Conservation (phyloP, 164 flowering plant genomes). For the Liquidambar formosana region DNA sequence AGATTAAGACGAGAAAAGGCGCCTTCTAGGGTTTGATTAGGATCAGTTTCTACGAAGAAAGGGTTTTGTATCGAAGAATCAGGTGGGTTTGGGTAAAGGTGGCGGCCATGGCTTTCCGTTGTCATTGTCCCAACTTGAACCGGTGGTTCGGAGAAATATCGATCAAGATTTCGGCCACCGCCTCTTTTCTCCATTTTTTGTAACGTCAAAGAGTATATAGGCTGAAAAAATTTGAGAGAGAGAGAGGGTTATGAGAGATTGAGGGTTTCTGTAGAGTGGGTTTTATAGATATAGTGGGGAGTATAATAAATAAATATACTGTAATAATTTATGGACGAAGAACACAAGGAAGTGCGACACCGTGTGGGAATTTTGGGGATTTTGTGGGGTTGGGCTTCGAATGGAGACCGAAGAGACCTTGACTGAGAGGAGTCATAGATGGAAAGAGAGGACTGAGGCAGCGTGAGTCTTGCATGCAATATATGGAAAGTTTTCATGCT, state of each 20-base stretch:
- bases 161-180: neutral
- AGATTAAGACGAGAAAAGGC: conserved; percentile 14
- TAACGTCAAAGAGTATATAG: neutral
- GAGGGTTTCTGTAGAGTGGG: too few species aligned
- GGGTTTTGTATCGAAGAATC: conserved; percentile 1
- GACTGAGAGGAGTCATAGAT: neutral
- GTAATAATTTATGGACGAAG: too few species aligned
- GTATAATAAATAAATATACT: too few species aligned
- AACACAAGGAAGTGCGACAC: too few species aligned
- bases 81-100: neutral
- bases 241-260: neutral
- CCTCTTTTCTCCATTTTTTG: neutral
- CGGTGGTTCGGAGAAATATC: neutral
- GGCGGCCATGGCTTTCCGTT: conserved; percentile 2
- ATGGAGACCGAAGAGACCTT: neutral
- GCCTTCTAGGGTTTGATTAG: conserved; percentile 17
- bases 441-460: neutral
- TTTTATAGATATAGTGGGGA: too few species aligned
- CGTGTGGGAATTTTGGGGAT: neutral
- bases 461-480: conserved; percentile 25
- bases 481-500: conserved; percentile 24
- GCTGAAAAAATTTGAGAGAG: neutral
- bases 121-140: neutral
- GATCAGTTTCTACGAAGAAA: neutral
- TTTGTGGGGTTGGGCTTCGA: neutral